Evolutionary conservation across 208 protist species (phyloP).

Genomic region (Trichomonas gallinae): DNA sequence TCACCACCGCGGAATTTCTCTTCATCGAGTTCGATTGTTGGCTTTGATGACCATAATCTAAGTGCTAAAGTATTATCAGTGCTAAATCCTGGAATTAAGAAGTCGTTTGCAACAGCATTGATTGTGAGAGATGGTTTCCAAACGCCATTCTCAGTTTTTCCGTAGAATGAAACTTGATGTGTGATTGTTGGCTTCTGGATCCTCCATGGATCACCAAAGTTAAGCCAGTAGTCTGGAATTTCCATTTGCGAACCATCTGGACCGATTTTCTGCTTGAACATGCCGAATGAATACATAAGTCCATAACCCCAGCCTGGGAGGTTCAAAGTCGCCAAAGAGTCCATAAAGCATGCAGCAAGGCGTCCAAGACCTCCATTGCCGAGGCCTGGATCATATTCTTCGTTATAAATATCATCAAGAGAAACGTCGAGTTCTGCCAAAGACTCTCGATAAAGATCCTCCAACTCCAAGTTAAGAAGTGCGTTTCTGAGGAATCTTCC

Average conservation of each 20-base stretch:
- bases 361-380: slow-evolving; percentile 16
- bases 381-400: slow-evolving; percentile 16
- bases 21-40: background rate
- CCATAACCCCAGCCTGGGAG: slow-evolving; percentile 6
- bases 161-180: background rate
- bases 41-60: background rate
- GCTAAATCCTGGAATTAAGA: background rate
- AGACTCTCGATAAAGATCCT: background rate
- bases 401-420: background rate
- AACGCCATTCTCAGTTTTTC: background rate
- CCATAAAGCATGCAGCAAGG: slow-evolving; percentile 17
- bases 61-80: slow-evolving; percentile 1
- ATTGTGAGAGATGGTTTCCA: background rate
- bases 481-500: background rate
- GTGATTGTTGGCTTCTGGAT: background rate
- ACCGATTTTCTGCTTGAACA: background rate
- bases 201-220: slow-evolving; percentile 12
- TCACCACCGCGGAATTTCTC: slow-evolving; percentile 12
- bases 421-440: background rate
- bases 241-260: background rate
- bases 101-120: slow-evolving; percentile 3
- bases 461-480: background rate
- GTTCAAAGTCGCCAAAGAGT: background rate
- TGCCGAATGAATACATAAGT: background rate
- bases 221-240: slow-evolving; percentile 13